Base-by-base conservation (phyloP, 2,329 filamentous ascomycete genomes). In the Verruconis gallopava region DNA sequence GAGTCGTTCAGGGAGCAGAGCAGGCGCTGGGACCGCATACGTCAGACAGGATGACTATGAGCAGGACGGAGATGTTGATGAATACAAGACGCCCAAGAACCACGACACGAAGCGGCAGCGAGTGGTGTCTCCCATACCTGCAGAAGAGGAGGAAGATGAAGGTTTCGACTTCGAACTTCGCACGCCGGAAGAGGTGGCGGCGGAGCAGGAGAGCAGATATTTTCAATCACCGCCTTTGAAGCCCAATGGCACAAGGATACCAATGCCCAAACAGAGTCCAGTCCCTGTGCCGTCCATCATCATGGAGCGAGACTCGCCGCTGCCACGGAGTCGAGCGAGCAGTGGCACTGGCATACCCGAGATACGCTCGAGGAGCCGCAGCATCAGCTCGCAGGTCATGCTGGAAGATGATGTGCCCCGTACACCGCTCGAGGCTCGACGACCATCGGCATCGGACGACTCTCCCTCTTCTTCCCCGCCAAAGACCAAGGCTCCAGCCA, bases 251-350 rank as follows among this genome's bases (percentile, higher is more conserved):
- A 94, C 89, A 35, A 78, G 85, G 42, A 95, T 98, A 55, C 91
- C 91, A 1, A 71, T 96, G 28, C 78, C 85, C 21, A 88, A 85
- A 52, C 67, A 73, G 12, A 94, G 85, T 55, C 81, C 83, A 2
- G 72, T 77, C 15, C 85, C 86, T 9, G 79, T 93, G 45, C 74
- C 83, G 2, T 60, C 73, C 40, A 75, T 81, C 38, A 75, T 79
- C 48, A 67, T 85, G 36, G 86, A 89, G 49, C 75, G 86, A 48
- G 81, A 85, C 51, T 77, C 75, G 18, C 77, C 77, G 17, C 66
- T 80, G 35, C 64, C 71, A 42, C 75, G 86, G 45, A 73, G 68
- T 42, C 63, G 72, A 38, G 67, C 68, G 37, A 66, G 68, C 32
- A 78, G 73, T 49, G 60, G 60, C 43, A 75, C 71, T 49, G 40